Base-by-base conservation (phyloP, 208 protist species). In the Trichomonas vaginalis region DNA sequence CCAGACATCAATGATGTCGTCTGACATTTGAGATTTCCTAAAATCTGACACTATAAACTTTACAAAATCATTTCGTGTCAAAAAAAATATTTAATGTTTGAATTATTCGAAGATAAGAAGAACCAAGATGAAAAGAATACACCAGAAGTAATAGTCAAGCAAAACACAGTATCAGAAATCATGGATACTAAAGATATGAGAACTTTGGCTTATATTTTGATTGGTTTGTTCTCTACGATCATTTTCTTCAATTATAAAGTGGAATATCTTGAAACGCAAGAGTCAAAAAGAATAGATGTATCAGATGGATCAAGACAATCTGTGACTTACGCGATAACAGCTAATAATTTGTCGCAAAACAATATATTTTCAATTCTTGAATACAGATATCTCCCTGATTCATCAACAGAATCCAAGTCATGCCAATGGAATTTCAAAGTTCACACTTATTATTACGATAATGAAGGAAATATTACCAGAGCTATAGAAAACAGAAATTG, bases 1-100 rank as follows among this genome's bases (percentile, higher is more conserved):
- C 99, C 99, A 99, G 27, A 99, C 99, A 95, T 99, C 99, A n/a
- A 95, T 49, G 40, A 97, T 97, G 49, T 95, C 61, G 49, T n/a
- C n/a, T n/a, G n/a, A n/a, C n/a, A n/a, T n/a, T n/a, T n/a, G n/a
- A n/a, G n/a, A n/a, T n/a, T n/a, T n/a, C n/a, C n/a, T n/a, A n/a
- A n/a, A n/a, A n/a, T n/a, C n/a, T n/a, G n/a, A n/a, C n/a, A n/a
- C n/a, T n/a, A n/a, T n/a, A n/a, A n/a, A n/a, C n/a, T n/a, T n/a
- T n/a, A n/a, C n/a, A n/a, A n/a, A n/a, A n/a, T n/a, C n/a, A n/a
- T n/a, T n/a, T n/a, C n/a, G n/a, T n/a, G n/a, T n/a, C n/a, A n/a
- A n/a, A n/a, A n/a, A n/a, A n/a, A n/a, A n/a, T n/a, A n/a, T n/a
- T n/a, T n/a, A n/a, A n/a, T n/a, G n/a, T n/a, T n/a, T n/a, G n/a